These are phyloP conservation scores for Solanum hybrid DNA, from an alignment of 305 asterid species.

Conservation along the genomic window DNA sequence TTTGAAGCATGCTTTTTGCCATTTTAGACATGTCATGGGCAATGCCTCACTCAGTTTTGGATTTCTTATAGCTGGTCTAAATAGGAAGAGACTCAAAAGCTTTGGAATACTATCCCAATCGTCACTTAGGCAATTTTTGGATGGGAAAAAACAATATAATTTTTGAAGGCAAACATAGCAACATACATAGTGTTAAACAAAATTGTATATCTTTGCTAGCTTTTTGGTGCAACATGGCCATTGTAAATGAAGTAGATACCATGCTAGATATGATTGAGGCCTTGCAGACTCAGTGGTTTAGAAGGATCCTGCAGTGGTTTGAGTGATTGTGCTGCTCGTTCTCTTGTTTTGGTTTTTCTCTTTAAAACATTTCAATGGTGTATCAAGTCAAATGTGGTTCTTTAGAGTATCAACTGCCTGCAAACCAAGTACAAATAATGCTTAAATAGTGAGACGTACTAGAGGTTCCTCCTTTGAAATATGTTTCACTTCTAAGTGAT, in stretches of 20 bases:
- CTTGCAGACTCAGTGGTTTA: neutral
- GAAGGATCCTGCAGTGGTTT: neutral
- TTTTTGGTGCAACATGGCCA: neutral
- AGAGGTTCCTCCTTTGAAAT: neutral
- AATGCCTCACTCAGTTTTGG: neutral
- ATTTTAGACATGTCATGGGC: neutral
- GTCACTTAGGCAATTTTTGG: neutral
- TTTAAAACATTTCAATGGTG: neutral
- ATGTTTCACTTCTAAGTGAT: neutral
- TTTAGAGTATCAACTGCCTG: neutral
- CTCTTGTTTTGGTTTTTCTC: neutral
- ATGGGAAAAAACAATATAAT: neutral
- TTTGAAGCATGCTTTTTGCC: neutral
- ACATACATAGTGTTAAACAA: neutral
- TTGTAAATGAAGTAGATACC: neutral
- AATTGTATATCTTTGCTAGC: neutral
- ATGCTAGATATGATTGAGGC: neutral
- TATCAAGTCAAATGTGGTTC: neutral
- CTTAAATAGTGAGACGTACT: neutral
- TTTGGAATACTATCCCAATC: neutral
- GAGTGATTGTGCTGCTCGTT: neutral
- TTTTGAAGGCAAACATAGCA: neutral
- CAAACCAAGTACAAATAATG: neutral
- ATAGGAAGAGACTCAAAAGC: neutral
- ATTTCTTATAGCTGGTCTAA: neutral